Conservation (phyloP, 257 asterid species). For the Nicotiana attenuata region DNA sequence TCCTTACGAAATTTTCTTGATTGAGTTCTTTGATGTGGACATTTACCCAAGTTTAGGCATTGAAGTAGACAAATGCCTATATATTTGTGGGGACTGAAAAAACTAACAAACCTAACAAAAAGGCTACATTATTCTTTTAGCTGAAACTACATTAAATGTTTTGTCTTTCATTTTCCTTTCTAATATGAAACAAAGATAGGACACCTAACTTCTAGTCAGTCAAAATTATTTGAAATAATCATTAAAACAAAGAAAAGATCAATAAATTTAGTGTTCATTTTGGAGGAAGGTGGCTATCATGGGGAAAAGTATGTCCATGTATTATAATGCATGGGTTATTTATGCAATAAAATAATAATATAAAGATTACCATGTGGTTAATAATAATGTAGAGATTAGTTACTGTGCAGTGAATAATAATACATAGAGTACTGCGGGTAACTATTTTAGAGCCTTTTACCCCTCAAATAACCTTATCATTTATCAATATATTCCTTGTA, state of each 20-base stretch:
- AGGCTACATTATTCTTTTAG: not conserved
- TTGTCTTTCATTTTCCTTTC: not conserved
- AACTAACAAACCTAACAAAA: constrained; percentile 6
- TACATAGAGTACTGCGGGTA: no score
- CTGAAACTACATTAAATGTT: not conserved
- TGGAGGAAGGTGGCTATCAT: constrained; percentile 4
- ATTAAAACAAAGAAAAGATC: not conserved
- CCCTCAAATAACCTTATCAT: not conserved
- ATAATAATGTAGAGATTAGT: no score
- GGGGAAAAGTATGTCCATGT: no score
- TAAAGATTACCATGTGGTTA: no score
- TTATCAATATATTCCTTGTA: no score
- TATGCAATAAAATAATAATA: no score
- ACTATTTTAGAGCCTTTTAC: not conserved
- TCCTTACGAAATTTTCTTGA: not conserved
- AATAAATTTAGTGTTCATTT: not conserved
- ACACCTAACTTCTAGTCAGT: not conserved
- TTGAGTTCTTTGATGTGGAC: not conserved
- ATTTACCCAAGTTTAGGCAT: constrained; percentile 2
- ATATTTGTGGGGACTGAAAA: not conserved
- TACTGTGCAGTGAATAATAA: no score
- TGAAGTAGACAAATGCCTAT: not conserved
- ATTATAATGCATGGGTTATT: no score
- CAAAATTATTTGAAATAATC: not conserved
- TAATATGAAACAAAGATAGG: not conserved